Evolutionary conservation across 371 early-diverging fungal genomes (phyloP).

Genomic region (Saksenaea vasiformis): DNA sequence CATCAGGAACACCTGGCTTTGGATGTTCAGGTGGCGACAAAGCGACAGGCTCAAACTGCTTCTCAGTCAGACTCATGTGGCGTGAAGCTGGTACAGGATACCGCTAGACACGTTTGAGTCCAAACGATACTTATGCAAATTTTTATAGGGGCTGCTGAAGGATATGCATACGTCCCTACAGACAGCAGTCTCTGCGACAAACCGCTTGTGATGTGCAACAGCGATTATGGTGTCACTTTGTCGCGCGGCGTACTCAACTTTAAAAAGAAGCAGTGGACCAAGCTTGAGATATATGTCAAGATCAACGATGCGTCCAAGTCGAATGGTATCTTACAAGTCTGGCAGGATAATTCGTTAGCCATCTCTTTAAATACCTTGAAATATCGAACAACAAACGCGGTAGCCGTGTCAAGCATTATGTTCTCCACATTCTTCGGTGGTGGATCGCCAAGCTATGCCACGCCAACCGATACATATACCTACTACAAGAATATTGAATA

Average conservation of each 20-base stretch:
- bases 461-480: slow-evolving; percentile 37
- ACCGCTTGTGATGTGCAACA: slow-evolving; percentile 40
- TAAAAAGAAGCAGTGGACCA: slow-evolving; percentile 38
- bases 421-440: slow-evolving; percentile 62
- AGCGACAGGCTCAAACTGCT: slow-evolving; percentile 45
- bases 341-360: slow-evolving; percentile 41
- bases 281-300: slow-evolving; percentile 46
- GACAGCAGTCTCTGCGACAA: slow-evolving; percentile 34
- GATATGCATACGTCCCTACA: slow-evolving; percentile 52
- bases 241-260: slow-evolving; percentile 51
- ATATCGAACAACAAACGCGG: slow-evolving; percentile 36
- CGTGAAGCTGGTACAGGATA: slow-evolving; percentile 39
- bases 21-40: slow-evolving; percentile 55
- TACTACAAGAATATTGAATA: slow-evolving; percentile 49
- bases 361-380: slow-evolving; percentile 34
- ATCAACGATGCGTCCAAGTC: slow-evolving; percentile 40
- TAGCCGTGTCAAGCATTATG: slow-evolving; percentile 42
- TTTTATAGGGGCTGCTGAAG: slow-evolving; percentile 31
- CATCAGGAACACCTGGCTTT: slow-evolving; percentile 31
- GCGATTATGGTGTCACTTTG: slow-evolving; percentile 52
- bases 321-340: slow-evolving; percentile 47
- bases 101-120: not conserved
- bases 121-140: not conserved
- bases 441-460: slow-evolving; percentile 40
- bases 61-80: slow-evolving; percentile 57